Conservation (phyloP, 768 basidiomycete genomes). For the Macrolepiota fuliginosa region DNA sequence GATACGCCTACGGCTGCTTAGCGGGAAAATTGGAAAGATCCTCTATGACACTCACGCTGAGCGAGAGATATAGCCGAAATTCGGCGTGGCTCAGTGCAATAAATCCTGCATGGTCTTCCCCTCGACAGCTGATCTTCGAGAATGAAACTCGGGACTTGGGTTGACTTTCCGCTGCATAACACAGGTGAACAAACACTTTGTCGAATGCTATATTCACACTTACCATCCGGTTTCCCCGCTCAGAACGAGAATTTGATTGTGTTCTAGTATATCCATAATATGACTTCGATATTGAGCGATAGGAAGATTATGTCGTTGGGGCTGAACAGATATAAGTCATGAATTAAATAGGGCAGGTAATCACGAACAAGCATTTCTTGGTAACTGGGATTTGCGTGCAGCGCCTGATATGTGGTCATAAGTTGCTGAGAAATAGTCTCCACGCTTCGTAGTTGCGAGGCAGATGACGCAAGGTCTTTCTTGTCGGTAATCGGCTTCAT, state of each 20-base stretch:
- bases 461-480: neutral
- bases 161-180: conserved; percentile 83
- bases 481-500: neutral
- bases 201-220: conserved; percentile 10
- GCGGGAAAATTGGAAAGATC: conserved; percentile 2
- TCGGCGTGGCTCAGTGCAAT: conserved; percentile 92
- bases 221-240: conserved; percentile 51
- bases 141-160: conserved; percentile 92
- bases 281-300: conserved; percentile 80
- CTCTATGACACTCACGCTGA: conserved; percentile 49
- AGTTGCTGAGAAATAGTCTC: conserved; percentile 11
- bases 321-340: conserved; percentile 34
- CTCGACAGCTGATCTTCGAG: conserved; percentile 83
- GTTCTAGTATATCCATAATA: conserved; percentile 68
- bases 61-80: conserved; percentile 97
- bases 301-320: conserved; percentile 74
- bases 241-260: conserved; percentile 82
- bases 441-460: neutral
- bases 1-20: conserved; percentile 57
- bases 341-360: neutral
- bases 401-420: conserved; percentile 44
- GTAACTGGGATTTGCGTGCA: conserved; percentile 64
- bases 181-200: conserved; percentile 6
- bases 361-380: conserved; percentile 83
- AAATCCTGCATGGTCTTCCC: conserved; percentile 86